phyloP scores from a whole-genome alignment of 495 filamentous ascomycete species.

The Filosporella fistucella region DNA sequence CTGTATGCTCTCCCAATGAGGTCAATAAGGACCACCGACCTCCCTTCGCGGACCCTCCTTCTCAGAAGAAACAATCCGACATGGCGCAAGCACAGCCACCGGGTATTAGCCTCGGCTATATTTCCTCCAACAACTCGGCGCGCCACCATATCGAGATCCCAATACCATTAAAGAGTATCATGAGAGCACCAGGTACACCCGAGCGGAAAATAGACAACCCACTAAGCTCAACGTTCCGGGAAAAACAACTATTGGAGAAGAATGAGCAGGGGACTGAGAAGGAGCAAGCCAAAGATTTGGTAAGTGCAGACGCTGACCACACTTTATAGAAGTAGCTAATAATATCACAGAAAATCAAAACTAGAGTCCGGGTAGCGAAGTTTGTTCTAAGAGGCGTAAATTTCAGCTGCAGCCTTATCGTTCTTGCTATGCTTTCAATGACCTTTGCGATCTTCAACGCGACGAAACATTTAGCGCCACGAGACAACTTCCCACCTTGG shows the following conservation, averaged over 20 bases:
- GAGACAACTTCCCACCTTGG: slow-evolving; percentile 82
- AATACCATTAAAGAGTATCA: slow-evolving; percentile 72
- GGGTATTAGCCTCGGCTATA: slow-evolving; percentile 90
- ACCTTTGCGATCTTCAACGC: slow-evolving; percentile 88
- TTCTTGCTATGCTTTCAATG: slow-evolving; percentile 78
- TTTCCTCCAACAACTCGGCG: slow-evolving; percentile 51
- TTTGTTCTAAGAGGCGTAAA: slow-evolving; percentile 88
- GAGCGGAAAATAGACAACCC: slow-evolving; percentile 58
- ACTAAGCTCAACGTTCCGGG: slow-evolving; percentile 82
- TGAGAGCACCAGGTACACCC: slow-evolving; percentile 79
- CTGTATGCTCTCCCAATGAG: slow-evolving; percentile 80
- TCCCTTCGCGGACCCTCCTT: slow-evolving; percentile 70
- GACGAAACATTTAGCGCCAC: slow-evolving; percentile 64
- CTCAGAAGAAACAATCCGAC: slow-evolving; percentile 42
- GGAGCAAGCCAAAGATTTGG: slow-evolving; percentile 78
- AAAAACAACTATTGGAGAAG: slow-evolving; percentile 80
- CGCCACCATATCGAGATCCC: slow-evolving; percentile 46
- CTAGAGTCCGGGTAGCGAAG: slow-evolving; percentile 89
- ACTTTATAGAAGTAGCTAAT: neutral
- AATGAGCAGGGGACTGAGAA: slow-evolving; percentile 73
- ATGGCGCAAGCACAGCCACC: slow-evolving; percentile 64
- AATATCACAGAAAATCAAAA: slow-evolving; percentile 77
- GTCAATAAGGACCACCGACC: slow-evolving; percentile 39
- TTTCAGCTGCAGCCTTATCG: slow-evolving; percentile 94
- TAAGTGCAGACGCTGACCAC: slow-evolving; percentile 47